These are phyloP conservation scores for Mortierella sp. DNA, from an alignment of 371 early-diverging fungal species.

Conservation along the genomic window DNA sequence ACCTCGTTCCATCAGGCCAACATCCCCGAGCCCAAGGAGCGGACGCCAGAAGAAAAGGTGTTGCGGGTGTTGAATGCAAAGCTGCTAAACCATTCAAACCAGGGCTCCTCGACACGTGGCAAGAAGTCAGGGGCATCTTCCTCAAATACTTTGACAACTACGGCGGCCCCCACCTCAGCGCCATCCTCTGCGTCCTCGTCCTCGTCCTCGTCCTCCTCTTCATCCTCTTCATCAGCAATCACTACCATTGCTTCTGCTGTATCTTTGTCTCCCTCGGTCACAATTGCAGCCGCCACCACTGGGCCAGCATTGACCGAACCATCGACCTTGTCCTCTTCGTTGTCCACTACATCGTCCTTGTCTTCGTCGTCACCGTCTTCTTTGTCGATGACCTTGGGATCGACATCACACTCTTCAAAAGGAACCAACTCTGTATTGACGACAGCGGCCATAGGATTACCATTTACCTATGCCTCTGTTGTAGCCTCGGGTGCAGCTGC, in stretches of 20 bases:
- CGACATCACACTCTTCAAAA: background rate
- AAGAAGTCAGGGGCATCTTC: background rate
- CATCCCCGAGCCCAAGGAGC: slow-evolving; percentile 32
- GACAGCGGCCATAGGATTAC: slow-evolving; percentile 8
- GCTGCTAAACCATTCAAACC: slow-evolving; percentile 4
- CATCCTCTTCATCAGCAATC: background rate
- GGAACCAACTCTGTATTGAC: background rate
- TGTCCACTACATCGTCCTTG: slow-evolving; percentile 3
- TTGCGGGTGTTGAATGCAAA: slow-evolving; percentile 49
- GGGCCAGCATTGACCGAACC: background rate
- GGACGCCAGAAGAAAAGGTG: slow-evolving; percentile 42
- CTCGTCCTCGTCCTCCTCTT: background rate
- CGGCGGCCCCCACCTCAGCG: background rate
- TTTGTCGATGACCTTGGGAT: background rate
- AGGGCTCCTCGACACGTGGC: background rate
- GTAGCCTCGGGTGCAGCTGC: slow-evolving; percentile 39
- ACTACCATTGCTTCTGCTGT: no score
- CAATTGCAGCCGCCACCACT: background rate
- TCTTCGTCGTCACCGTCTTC: background rate
- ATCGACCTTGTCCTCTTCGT: slow-evolving; percentile 16
- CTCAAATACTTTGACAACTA: background rate
- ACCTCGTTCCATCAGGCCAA: slow-evolving; percentile 44
- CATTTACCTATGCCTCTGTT: slow-evolving; percentile 43
- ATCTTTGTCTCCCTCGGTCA: background rate
- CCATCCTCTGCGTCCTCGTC: background rate